These are phyloP conservation scores for Emergomyces pasteurianus DNA, from an alignment of 2,329 filamentous ascomycete genomes.

Conservation along the genomic window DNA sequence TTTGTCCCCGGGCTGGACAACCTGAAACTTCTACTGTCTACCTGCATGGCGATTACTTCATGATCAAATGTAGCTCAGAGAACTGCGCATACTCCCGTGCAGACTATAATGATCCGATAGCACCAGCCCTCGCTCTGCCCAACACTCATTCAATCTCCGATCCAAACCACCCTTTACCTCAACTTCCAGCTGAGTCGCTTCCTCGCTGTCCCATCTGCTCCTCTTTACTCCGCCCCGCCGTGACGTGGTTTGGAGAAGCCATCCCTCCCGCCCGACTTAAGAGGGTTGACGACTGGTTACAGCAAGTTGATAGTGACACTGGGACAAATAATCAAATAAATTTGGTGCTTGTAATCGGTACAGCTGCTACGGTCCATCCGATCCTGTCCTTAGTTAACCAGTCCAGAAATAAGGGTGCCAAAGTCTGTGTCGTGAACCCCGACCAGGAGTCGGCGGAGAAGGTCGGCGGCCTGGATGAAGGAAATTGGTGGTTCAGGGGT, in stretches of 20 bases:
- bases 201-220: neutral
- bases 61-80: slow-evolving; percentile 1
- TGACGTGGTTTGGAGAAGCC: neutral
- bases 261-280: neutral
- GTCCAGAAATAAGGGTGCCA: neutral
- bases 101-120: neutral
- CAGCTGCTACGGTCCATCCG: neutral
- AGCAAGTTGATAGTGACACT: neutral
- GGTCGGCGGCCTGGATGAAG: neutral
- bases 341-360: slow-evolving; percentile 1
- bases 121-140: neutral
- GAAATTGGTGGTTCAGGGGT: slow-evolving; percentile 1
- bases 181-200: neutral
- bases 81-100: neutral
- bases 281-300: neutral
- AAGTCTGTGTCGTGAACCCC: neutral
- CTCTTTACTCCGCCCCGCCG: neutral
- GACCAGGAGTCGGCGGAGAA: neutral
- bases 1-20: neutral
- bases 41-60: neutral
- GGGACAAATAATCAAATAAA: neutral
- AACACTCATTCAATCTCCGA: neutral
- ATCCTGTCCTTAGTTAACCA: neutral
- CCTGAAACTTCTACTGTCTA: slow-evolving; percentile 1
- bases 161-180: neutral